Evolutionary conservation across 169 alveolate genomes (phyloP).

Genomic region (Plasmodium gonderi): DNA sequence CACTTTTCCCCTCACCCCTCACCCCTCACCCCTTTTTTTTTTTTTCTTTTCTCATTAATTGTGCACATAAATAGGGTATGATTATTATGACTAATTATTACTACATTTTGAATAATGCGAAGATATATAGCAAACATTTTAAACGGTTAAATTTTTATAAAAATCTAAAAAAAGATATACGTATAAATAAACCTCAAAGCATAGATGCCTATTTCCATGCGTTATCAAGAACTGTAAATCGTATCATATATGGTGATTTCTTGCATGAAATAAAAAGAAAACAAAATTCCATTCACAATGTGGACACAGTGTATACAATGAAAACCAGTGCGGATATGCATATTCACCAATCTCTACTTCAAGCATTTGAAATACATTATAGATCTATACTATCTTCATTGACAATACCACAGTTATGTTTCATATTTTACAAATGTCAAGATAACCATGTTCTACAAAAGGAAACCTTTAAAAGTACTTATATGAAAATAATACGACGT

Average conservation of each 20-base stretch:
- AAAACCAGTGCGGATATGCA: background rate
- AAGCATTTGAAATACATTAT: background rate
- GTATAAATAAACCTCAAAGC: background rate
- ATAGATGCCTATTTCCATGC: background rate
- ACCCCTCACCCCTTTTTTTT: background rate
- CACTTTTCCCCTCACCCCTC: background rate
- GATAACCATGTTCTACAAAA: background rate
- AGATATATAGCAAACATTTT: slow-evolving; percentile 11
- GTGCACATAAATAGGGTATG: slow-evolving; percentile 22
- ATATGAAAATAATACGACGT: background rate
- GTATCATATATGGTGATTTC: background rate
- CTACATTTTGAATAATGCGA: slow-evolving; percentile 12
- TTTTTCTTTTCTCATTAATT: background rate
- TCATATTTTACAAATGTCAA: background rate
- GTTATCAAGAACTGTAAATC: background rate
- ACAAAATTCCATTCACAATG: background rate
- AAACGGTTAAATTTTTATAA: slow-evolving; percentile 8
- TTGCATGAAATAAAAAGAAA: background rate
- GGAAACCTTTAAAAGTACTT: background rate
- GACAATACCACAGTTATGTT: background rate
- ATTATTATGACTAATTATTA: slow-evolving; percentile 1
- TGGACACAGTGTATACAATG: background rate
- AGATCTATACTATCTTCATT: background rate
- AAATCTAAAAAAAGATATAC: background rate
- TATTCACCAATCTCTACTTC: background rate